Conservation (phyloP, 345 rosid genomes). For the Populus euphratica region DNA sequence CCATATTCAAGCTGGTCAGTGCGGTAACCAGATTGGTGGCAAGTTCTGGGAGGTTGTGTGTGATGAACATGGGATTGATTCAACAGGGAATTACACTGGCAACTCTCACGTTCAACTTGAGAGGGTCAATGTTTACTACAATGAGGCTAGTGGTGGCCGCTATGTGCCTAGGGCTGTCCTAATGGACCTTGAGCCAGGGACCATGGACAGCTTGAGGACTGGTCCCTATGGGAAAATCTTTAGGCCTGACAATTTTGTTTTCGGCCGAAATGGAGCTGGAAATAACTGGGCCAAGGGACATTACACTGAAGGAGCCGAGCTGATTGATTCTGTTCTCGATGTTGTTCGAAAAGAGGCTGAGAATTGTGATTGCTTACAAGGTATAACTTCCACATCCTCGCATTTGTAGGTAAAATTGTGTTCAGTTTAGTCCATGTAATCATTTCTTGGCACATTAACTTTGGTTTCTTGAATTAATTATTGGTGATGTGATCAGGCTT, state of each 20-base stretch:
- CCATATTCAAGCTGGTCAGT: constrained; percentile 61
- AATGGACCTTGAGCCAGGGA: constrained; percentile 60
- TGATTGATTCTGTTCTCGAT: constrained; percentile 58
- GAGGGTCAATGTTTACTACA: constrained; percentile 57
- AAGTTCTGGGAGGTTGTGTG: constrained; percentile 68
- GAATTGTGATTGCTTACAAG: constrained; percentile 66
- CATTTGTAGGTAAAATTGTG: background rate
- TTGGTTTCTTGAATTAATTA: background rate
- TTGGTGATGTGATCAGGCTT: constrained; percentile 33
- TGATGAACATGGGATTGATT: constrained; percentile 54
- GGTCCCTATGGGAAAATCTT: constrained; percentile 53
- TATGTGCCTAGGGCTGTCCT: constrained; percentile 56
- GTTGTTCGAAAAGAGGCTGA: constrained; percentile 58
- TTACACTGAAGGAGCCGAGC: constrained; percentile 61
- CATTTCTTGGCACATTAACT: background rate
- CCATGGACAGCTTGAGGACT: constrained; percentile 55
- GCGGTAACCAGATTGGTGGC: constrained; percentile 58
- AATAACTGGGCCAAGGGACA: constrained; percentile 69
- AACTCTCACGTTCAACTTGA: constrained; percentile 45
- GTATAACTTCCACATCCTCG: constrained; percentile 12
- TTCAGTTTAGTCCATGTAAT: background rate
- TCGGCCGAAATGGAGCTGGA: constrained; percentile 61
- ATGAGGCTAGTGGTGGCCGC: constrained; percentile 54
- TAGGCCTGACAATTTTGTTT: constrained; percentile 65
- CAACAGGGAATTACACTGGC: constrained; percentile 43